Evolutionary conservation across 2,329 filamentous ascomycete genomes (phyloP), one percentile per base, ranked within the genome.

Genomic region (Hymenoscyphus fructigenus): DNA sequence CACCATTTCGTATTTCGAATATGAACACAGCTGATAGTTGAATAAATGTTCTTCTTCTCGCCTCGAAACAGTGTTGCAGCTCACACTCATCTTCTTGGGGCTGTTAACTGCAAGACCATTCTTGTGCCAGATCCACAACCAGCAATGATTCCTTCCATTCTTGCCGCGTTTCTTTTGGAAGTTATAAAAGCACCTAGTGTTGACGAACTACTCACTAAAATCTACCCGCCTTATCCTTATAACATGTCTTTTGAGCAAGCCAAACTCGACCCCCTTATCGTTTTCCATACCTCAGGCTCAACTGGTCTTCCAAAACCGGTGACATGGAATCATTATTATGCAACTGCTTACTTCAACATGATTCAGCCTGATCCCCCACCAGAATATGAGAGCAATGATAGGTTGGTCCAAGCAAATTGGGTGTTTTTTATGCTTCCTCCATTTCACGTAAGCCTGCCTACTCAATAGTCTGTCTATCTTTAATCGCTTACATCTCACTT

Each of bases 271-370:
- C 66, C 0, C 50, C 34, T 34, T 77, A 73, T 36, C 66, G 66
- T 0, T 79, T 76, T 59, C 1, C 79, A 81, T 57, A 80, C 79
- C 0, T 80, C 78, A 1, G 79, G 79, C 3, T 75, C 76, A 1
- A 81, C 79, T 0, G 79, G 79, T 1, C 58, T 79, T 0, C 79
- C 78, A 1, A 81, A 80, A 59, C 78, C 78, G 0, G 75, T 81
- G 15, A 63, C 71, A 1, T 74, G 74, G 69, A 73, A 76, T 2
- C 76, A 82, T 67, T 74, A 70, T 4, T 68, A 72, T 36, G 65
- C 59, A n/a, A 53, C 63, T 38, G 38, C 59, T 20, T 59, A 56
- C 28, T 28, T n/a, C n/a, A 41, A 29, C 14, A 50, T 59, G 5
- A 77, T 76, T 5, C 69, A 66, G 0, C 44, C 75, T 28, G 78